Percentiles rank a stretch among this genome's conserved stretches.
Conservation (phyloP, 768 basidiomycete genomes). For the Trametes coccinea region DNA sequence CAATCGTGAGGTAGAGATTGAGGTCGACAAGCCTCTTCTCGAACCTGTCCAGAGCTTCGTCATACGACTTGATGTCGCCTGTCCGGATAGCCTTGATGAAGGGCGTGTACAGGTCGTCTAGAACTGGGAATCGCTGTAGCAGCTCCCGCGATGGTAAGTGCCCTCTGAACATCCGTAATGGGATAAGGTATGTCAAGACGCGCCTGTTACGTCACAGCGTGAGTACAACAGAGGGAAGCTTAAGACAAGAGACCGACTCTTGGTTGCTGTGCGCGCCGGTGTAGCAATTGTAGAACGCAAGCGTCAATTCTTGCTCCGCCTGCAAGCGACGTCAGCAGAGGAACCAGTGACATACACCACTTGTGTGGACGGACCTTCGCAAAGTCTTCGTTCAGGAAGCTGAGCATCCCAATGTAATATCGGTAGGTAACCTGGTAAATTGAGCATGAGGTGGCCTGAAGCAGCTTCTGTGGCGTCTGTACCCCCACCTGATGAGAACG, state of each 20-base stretch:
- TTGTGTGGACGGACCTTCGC: conserved; percentile 55
- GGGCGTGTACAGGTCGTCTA: conserved; percentile 73
- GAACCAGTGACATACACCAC: neutral
- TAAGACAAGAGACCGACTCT: conserved; percentile 56
- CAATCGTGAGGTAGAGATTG: conserved; percentile 83
- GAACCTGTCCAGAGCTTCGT: conserved; percentile 67
- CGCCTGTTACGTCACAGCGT: conserved; percentile 49
- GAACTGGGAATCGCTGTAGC: conserved; percentile 68
- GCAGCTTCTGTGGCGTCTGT: neutral
- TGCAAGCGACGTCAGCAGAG: conserved; percentile 30
- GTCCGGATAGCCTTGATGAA: conserved; percentile 77
- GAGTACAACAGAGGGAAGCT: conserved; percentile 2
- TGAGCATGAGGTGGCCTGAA: conserved; percentile 5
- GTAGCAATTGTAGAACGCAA: conserved; percentile 86
- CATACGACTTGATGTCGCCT: conserved; percentile 82
- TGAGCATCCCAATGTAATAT: conserved; percentile 94
- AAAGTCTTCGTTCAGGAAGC: conserved; percentile 92
- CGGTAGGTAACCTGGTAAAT: conserved; percentile 78
- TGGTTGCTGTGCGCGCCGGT: conserved; percentile 69
- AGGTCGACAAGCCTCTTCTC: conserved; percentile 81
- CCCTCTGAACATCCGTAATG: conserved; percentile 84
- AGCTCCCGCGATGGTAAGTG: conserved; percentile 78
- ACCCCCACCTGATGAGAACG: conserved; percentile 76
- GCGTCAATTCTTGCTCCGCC: conserved; percentile 85
- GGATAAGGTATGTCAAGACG: conserved; percentile 88